Conservation (phyloP, 495 filamentous ascomycete species). For the Neurospora africana region DNA sequence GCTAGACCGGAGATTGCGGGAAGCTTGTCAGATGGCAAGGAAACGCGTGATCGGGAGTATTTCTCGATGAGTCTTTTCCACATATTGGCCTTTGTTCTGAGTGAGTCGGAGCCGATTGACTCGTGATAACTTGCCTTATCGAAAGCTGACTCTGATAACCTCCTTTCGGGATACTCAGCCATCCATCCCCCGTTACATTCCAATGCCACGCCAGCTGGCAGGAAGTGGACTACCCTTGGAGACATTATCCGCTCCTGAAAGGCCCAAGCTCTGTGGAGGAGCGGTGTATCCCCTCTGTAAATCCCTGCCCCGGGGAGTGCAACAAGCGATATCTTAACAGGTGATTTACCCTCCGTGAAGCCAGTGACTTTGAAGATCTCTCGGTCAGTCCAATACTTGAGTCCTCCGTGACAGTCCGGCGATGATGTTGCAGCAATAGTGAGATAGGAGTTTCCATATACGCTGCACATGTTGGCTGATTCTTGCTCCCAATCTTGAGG, state of each 20-base stretch:
- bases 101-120: background rate
- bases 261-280: background rate
- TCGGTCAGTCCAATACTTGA: background rate
- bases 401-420: background rate
- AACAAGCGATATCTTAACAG: background rate
- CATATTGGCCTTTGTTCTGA: background rate
- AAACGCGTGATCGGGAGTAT: background rate
- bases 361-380: background rate
- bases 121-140: background rate
- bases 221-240: background rate
- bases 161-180: background rate
- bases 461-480: slow-evolving; percentile 12
- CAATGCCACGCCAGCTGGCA: background rate
- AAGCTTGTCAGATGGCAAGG: background rate
- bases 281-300: background rate
- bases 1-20: background rate
- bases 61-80: background rate
- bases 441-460: slow-evolving; percentile 15
- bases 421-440: slow-evolving; percentile 13
- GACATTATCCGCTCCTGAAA: background rate
- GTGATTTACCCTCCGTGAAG: background rate
- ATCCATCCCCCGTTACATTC: background rate
- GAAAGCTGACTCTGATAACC: rapidly evolving
- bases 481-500: slow-evolving; percentile 16
- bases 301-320: background rate